A percentile compares a stretch with the other conserved stretches of the same genome.
phyloP scores from a whole-genome alignment of 805 yeast species.

The Lipomyces sp. region DNA sequence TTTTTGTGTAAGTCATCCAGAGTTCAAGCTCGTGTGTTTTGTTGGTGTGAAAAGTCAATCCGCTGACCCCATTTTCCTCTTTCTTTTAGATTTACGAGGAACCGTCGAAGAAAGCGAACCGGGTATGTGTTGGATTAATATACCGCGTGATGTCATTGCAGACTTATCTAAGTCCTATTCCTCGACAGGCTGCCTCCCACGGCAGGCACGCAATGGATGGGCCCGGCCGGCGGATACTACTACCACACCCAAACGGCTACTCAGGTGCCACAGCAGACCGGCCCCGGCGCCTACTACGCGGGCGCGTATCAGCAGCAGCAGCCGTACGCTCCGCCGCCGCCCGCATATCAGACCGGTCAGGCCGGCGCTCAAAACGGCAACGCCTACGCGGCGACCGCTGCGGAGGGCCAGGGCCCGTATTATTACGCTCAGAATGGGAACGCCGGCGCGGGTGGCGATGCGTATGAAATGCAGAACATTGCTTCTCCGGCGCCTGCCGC shows the following conservation, averaged over 20 bases:
- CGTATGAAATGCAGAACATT: constrained; percentile 16
- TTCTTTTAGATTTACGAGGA: constrained; percentile 8
- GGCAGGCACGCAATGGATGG: constrained; percentile 24
- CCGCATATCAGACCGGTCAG: constrained; percentile 1
- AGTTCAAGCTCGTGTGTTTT: no score
- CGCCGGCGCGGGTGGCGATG: constrained; percentile 5
- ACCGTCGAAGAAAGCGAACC: constrained; percentile 10
- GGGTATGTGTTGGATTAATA: constrained; percentile 7
- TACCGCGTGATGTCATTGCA: no score
- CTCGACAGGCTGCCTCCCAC: constrained; percentile 17
- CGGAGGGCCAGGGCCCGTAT: not conserved
- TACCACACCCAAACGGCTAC: not conserved
- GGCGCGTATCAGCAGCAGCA: constrained; percentile 8
- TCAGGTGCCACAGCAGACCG: constrained; percentile 1
- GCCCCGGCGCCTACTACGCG: constrained; percentile 20
- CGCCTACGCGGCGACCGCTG: constrained; percentile 1
- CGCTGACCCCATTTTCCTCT: not conserved
- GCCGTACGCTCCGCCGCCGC: constrained; percentile 17
- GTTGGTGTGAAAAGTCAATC: no score
- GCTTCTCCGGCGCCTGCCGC: constrained; percentile 19
- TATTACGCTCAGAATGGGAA: constrained; percentile 4
- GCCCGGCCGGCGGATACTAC: constrained; percentile 16
- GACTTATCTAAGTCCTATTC: not conserved
- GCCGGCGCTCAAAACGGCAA: not conserved
- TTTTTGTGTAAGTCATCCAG: constrained; percentile 13